Evolutionary conservation across 108 stramenopile genomes (phyloP).

Genomic region (Fragilariopsis cylindrus): DNA sequence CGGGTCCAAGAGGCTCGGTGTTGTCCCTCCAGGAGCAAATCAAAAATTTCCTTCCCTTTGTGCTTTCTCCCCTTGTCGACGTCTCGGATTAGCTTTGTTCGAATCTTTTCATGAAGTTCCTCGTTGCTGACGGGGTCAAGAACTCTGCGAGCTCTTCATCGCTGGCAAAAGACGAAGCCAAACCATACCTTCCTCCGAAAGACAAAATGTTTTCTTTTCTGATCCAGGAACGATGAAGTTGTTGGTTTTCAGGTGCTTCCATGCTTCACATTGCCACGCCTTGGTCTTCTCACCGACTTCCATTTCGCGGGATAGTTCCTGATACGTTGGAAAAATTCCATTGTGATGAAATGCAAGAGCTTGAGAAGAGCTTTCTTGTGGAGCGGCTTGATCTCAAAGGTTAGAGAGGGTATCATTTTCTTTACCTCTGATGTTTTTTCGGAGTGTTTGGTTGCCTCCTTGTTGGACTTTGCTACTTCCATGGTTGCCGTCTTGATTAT

Average conservation of each 20-base stretch:
- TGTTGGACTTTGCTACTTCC: too few species aligned
- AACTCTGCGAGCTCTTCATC: not conserved
- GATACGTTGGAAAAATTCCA: conserved; percentile 4
- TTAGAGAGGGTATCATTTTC: not conserved
- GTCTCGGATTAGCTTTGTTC: not conserved
- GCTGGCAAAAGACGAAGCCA: not conserved
- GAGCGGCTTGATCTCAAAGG: not conserved
- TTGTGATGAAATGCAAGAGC: not conserved
- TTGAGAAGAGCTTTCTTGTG: not conserved
- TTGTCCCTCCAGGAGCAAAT: not conserved
- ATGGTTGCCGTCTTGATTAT: too few species aligned
- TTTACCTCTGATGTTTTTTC: too few species aligned
- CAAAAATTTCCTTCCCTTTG: not conserved
- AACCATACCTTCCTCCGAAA: not conserved
- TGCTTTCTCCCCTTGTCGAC: not conserved
- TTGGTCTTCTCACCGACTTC: conserved; percentile 19
- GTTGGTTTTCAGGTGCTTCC: conserved; percentile 9
- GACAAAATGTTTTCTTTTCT: conserved; percentile 1
- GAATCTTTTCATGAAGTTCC: not conserved
- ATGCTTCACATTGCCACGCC: conserved; percentile 18
- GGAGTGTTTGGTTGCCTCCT: too few species aligned
- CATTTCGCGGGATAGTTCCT: not conserved
- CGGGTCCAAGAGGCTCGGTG: not conserved
- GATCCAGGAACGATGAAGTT: conserved; percentile 6
- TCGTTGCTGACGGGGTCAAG: not conserved